A percentile compares a stretch with the other conserved stretches of the same genome.
phyloP scores from a whole-genome alignment of 2,329 filamentous ascomycete genomes.

The Fusarium sp. region DNA sequence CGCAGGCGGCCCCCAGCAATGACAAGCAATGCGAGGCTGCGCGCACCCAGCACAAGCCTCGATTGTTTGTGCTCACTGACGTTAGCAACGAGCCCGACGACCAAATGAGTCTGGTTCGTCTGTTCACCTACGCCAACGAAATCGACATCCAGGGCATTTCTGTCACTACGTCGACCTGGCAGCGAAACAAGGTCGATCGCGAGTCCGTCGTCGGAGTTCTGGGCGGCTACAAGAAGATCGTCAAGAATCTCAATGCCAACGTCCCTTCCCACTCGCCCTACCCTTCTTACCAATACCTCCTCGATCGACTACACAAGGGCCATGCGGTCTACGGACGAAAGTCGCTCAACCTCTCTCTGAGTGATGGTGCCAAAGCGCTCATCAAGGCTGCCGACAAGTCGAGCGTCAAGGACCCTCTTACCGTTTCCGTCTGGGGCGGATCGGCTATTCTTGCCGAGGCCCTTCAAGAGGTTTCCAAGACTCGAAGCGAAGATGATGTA shows the following conservation, averaged over 20 bases:
- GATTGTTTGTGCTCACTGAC: constrained; percentile 60
- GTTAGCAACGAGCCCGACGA: constrained; percentile 64
- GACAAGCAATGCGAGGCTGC: constrained; percentile 6
- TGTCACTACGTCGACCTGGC: constrained; percentile 63
- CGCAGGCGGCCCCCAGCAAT: not conserved
- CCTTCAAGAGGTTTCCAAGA: constrained; percentile 55
- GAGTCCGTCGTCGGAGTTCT: constrained; percentile 52
- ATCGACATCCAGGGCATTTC: constrained; percentile 61
- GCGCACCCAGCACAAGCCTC: constrained; percentile 41
- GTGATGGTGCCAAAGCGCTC: constrained; percentile 60
- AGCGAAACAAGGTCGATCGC: constrained; percentile 51
- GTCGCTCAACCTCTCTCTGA: constrained; percentile 31
- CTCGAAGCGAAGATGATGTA: constrained; percentile 50
- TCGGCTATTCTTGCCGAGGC: constrained; percentile 67
- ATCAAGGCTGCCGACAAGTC: constrained; percentile 45
- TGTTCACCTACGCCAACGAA: constrained; percentile 62
- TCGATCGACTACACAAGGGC: constrained; percentile 1
- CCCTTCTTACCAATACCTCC: not conserved
- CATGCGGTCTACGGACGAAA: constrained; percentile 45
- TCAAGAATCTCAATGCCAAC: constrained; percentile 26
- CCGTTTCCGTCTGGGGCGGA: constrained; percentile 68
- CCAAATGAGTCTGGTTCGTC: constrained; percentile 60
- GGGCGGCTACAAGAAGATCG: constrained; percentile 49
- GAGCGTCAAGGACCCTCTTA: constrained; percentile 58
- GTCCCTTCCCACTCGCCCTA: constrained; percentile 1